A percentile compares a stretch with the other conserved stretches of the same genome.
Evolutionary conservation across 805 yeast species (phyloP).

Genomic region (Yamadazyma akitaensis): DNA sequence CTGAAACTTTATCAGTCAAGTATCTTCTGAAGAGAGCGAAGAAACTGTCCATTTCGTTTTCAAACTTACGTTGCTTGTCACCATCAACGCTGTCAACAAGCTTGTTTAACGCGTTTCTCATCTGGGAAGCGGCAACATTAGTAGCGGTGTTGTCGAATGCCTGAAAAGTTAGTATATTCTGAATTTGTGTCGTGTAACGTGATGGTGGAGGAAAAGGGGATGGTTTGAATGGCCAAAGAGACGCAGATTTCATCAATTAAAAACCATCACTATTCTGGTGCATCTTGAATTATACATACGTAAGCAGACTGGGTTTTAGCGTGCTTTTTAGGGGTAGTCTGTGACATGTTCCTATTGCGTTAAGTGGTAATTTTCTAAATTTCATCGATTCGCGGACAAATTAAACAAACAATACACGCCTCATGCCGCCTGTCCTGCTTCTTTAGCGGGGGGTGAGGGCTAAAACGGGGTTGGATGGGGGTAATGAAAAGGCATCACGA

Average conservation of each 20-base stretch:
- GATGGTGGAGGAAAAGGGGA: background rate
- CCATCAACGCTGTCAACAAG: conserved; percentile 78
- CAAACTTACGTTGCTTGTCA: conserved; percentile 57
- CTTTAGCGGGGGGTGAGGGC: no score
- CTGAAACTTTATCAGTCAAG: conserved; percentile 82
- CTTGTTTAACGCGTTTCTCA: conserved; percentile 92
- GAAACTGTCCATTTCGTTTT: conserved; percentile 90
- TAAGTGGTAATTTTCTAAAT: background rate
- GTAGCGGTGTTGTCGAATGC: conserved; percentile 95
- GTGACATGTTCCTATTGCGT: conserved; percentile 1
- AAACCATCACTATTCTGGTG: background rate
- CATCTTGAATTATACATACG: conserved; percentile 37
- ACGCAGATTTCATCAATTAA: background rate
- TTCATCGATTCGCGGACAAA: background rate
- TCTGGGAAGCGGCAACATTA: conserved; percentile 93
- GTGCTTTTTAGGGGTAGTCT: conserved; percentile 48
- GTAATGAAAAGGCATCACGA: no score
- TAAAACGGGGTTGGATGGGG: no score
- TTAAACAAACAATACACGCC: background rate
- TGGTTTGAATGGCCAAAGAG: background rate
- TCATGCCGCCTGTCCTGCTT: no score
- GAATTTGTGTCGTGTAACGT: background rate
- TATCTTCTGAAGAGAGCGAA: conserved; percentile 92
- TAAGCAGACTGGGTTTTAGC: conserved; percentile 68
- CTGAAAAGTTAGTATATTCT: conserved; percentile 23